phyloP scores from a whole-genome alignment of 2,329 filamentous ascomycete species.

The Neonectria faginata region DNA sequence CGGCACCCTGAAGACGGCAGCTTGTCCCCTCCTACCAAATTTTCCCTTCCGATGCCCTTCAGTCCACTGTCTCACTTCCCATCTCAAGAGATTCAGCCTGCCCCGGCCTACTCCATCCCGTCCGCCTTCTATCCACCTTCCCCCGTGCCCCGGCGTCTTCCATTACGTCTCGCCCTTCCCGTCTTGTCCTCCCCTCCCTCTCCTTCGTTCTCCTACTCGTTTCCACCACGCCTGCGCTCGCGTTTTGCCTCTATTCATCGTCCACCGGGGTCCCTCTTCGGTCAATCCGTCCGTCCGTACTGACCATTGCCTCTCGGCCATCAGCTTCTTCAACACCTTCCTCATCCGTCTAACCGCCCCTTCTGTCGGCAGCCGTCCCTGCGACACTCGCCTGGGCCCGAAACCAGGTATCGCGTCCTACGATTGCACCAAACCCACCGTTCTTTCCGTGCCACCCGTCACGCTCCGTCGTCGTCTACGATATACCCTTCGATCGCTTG shows the following conservation, averaged over 20 bases:
- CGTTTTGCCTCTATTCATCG: conserved; percentile 5
- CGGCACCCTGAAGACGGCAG: conserved; percentile 27
- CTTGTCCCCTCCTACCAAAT: conserved; percentile 35
- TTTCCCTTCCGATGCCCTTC: conserved; percentile 33
- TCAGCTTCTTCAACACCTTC: conserved; percentile 38
- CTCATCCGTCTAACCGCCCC: conserved; percentile 31
- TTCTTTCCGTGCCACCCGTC: conserved; percentile 29
- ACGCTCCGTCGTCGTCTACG: conserved; percentile 27
- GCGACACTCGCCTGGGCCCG: conserved; percentile 29
- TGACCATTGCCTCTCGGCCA: conserved; percentile 24
- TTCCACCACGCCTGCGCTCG: conserved; percentile 7
- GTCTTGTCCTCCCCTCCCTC: conserved; percentile 5
- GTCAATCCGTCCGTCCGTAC: conserved; percentile 11
- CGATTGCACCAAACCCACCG: conserved; percentile 37
- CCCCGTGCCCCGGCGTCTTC: conserved; percentile 21
- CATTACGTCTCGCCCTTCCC: conserved; percentile 8
- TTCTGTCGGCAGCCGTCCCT: conserved; percentile 37
- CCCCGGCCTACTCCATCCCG: conserved; percentile 21
- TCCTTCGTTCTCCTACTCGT: conserved; percentile 3
- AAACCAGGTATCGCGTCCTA: conserved; percentile 35
- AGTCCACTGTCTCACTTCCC: conserved; percentile 29
- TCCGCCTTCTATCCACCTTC: conserved; percentile 35
- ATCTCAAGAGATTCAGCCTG: conserved; percentile 19
- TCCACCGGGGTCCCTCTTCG: conserved; percentile 3
- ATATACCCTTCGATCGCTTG: conserved; percentile 26